phyloP scores from a whole-genome alignment of 768 basidiomycete genomes.

The Naganishia randhawae region DNA sequence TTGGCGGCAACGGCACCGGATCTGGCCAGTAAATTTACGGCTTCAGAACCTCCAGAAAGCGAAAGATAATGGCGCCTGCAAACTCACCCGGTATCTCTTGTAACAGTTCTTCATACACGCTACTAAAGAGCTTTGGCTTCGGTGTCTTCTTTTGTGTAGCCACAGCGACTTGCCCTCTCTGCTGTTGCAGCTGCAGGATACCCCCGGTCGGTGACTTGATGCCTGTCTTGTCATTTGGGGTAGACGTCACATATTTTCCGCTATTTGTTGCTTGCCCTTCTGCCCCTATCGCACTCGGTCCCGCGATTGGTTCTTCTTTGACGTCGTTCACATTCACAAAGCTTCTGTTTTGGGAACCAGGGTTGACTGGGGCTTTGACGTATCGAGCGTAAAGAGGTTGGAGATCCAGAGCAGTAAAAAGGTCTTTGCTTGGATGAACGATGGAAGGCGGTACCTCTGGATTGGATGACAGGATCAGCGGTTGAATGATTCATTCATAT shows the following conservation, averaged over 20 bases:
- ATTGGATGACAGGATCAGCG: background rate
- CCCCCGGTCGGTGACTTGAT: background rate
- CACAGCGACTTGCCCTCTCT: background rate
- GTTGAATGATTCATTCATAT: background rate
- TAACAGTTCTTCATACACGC: slow-evolving; percentile 17
- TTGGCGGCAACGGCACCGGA: slow-evolving; percentile 14
- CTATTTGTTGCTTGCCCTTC: background rate
- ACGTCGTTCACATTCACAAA: slow-evolving; percentile 5
- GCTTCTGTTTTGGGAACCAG: background rate
- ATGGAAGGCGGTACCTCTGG: slow-evolving; percentile 1
- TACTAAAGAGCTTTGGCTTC: slow-evolving; percentile 18
- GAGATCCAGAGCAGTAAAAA: slow-evolving; percentile 16
- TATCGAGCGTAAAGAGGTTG: slow-evolving; percentile 14
- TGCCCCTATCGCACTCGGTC: background rate
- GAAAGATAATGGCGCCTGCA: background rate
- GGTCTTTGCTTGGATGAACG: slow-evolving; percentile 17
- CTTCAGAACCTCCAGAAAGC: background rate
- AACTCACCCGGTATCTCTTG: slow-evolving; percentile 8
- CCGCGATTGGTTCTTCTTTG: background rate
- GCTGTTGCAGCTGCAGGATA: background rate
- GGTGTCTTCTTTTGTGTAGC: background rate
- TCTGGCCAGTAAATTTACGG: background rate
- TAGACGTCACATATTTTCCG: background rate
- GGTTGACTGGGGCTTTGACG: slow-evolving; percentile 12
- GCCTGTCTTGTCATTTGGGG: background rate